Base-by-base conservation (phyloP, 768 basidiomycete genomes). In the Lentinula raphanica region DNA sequence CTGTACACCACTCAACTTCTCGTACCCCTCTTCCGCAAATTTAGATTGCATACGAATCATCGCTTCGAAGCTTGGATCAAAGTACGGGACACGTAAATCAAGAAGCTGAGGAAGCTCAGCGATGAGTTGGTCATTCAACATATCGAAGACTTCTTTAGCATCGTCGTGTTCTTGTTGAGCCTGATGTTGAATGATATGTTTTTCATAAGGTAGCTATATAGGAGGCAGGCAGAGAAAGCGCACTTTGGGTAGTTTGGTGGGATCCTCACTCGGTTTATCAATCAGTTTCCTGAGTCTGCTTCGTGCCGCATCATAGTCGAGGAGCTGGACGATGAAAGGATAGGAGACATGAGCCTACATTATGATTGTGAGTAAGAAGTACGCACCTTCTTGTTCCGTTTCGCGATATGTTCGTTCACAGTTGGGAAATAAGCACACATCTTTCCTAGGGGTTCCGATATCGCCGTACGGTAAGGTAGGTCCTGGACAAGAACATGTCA, bases 31-130 rank as follows among this genome's bases (percentile, higher is more conserved):
- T 71, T 98, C 93, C 0, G 96, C 95, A 68, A 98, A 98, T 67
- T 95, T 94, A 67, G 91, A 85, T 68, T 99, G 97, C 85, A 97
- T 92, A 29, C 97, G 84, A 62, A 94, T 94, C 96, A 98, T 98
- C 46, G 96, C 92, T 74, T 98, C 97, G 69, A 98, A 98, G 64
- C 91, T 94, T 4, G 97, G 97, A 71, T 98, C 97, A 62, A 98
- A 95, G 79, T 92, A 99, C 0, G 97, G 97, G 25, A 99, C 90
- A 38, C 97, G 91, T 19, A 98, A 84, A 66, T 98, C 95, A 50
- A 98, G 83, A 40, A 99, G 76, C 64, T 95, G 87, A 0, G 97
- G 97, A 15, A 99, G 79, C 65, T 98, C 97, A 27, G 79, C 73
- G 63, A 96, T 88, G 66, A 98, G 85, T 65, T 98, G 94, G 39